Evolutionary conservation across 1,284 basidiomycete species (phyloP), one percentile per base, ranked within the genome.

Genomic region (Hymenochaete sp.): DNA sequence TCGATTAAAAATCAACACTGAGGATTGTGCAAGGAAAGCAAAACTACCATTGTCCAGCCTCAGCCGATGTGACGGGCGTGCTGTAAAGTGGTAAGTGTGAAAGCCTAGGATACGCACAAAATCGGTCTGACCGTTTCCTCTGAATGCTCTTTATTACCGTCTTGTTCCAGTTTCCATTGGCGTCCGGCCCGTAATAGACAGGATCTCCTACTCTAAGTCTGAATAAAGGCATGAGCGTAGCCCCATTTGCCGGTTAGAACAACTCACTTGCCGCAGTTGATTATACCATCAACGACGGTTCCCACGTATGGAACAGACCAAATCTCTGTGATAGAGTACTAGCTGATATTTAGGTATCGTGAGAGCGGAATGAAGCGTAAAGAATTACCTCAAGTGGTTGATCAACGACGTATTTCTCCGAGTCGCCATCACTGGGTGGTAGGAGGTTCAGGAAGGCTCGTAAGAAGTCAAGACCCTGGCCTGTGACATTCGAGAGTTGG

Each of bases 11-110:
- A n/a, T n/a, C n/a, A n/a, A n/a, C n/a, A n/a, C n/a, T n/a, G n/a
- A n/a, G n/a, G n/a, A n/a, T n/a, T n/a, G n/a, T n/a, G n/a, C n/a
- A n/a, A n/a, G n/a, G n/a, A n/a, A n/a, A n/a, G n/a, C n/a, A n/a
- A n/a, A n/a, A n/a, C n/a, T n/a, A n/a, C n/a, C 87, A 91, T 65
- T 99, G 95, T 1, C 95, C 95, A 0, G 95, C 96, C 54, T 93
- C 90, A 0, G 90, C 95, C 8, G 73, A 74, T 21, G 74, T 73
- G 6, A 98, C 92, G 42, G 82, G 73, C 22, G 89, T 91, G 31
- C 90, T 85, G 38, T 48, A 22, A 27, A 19, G 38, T 29, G 28
- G 19, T 47, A 16, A 37, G 18, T 35, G 13, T 6, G 21, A 42
- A 38, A 27, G 31, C 29, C 47, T 27, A 19, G 27, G 22, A n/a